Evolutionary conservation across 1,139 yeast genomes (phyloP), one percentile per base, ranked within the genome.

Genomic region (Kurtzmaniella quercitrusa): DNA sequence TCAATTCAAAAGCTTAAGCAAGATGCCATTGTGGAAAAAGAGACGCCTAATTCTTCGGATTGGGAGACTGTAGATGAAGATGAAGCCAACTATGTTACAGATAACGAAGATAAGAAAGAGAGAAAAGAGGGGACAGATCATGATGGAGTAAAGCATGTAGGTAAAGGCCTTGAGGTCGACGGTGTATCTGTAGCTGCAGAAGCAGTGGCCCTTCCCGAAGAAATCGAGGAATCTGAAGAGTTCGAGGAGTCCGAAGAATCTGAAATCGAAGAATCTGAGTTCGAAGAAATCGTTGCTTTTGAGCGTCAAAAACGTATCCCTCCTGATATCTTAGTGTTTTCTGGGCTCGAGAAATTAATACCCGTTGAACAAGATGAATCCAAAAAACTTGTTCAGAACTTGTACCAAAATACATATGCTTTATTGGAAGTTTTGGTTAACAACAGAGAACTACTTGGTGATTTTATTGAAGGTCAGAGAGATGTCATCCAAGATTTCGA

Each of bases 391-490:
- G 18, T 12, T 14, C 12, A 36, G 7, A 14, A 14, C 15, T 10
- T 36, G 11, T 36, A 12, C 19, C 41, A 39, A 33, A 29, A 18
- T 18, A 31, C 25, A 1, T 17, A 9, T 9, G 41, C 36, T 16
- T 29, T 31, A 23, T 21, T 39, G 37, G 18, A 29, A 27, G 14
- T 27, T 27, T 14, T 42, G 33, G 12, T 10, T 15, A 12, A 29
- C n/a, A 31, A 34, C 21, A 16, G 33, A 12, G 10, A 34, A 34
- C 10, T 31, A 39, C 3, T 46, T 44, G 46, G 43, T 41, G 14
- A 34, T 46, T 36, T 36, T 14, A 14, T 36, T n/a, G 38, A 36
- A 18, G 25, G 19, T 9, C 38, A 36, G 14, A 10, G 8, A 17
- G 7, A 19, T 12, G 4, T 11, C 6, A 12, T 19, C 10, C 11